phyloP scores from a whole-genome alignment of 2,329 filamentous ascomycete species.

The Ophiosphaerella korrae region DNA sequence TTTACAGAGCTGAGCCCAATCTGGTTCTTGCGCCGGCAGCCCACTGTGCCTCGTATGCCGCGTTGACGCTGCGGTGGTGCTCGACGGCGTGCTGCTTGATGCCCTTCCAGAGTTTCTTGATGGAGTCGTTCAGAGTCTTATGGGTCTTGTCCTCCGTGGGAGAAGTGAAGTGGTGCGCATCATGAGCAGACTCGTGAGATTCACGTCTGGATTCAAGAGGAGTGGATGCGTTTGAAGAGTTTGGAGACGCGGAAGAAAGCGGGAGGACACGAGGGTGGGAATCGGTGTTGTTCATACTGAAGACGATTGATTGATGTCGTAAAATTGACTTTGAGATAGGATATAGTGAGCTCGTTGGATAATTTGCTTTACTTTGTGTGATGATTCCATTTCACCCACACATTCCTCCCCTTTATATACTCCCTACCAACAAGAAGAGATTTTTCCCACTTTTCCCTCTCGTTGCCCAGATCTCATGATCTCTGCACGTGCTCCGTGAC shows the following conservation, averaged over 20 bases:
- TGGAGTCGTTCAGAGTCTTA: slow-evolving; percentile 23
- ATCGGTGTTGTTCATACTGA: slow-evolving; percentile 27
- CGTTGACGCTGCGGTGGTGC: slow-evolving; percentile 38
- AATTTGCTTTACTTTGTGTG: neutral
- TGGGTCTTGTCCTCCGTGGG: slow-evolving; percentile 23
- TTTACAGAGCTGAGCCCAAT: neutral
- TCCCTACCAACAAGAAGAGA: slow-evolving; percentile 2
- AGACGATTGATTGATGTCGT: neutral
- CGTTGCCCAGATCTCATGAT: slow-evolving; percentile 6
- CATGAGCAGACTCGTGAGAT: slow-evolving; percentile 27
- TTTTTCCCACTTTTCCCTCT: slow-evolving; percentile 2
- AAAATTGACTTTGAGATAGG: neutral
- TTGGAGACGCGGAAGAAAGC: slow-evolving; percentile 15
- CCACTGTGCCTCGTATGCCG: slow-evolving; percentile 33
- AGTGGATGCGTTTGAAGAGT: slow-evolving; percentile 4
- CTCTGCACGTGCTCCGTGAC: slow-evolving; percentile 15
- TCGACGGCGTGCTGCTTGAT: slow-evolving; percentile 34
- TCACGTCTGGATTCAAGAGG: slow-evolving; percentile 19
- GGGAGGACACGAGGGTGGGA: slow-evolving; percentile 29
- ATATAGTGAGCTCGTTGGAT: slow-evolving; percentile 11
- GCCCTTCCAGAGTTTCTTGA: slow-evolving; percentile 37
- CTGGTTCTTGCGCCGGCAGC: slow-evolving; percentile 11
- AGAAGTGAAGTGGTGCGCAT: slow-evolving; percentile 25
- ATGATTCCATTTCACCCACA: neutral
- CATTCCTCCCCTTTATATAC: slow-evolving; percentile 16